Percentiles rank a stretch among this genome's conserved stretches.
These are phyloP conservation scores for Colletotrichum spaethianum DNA, from an alignment of 2,329 filamentous ascomycete genomes.

Conservation along the genomic window DNA sequence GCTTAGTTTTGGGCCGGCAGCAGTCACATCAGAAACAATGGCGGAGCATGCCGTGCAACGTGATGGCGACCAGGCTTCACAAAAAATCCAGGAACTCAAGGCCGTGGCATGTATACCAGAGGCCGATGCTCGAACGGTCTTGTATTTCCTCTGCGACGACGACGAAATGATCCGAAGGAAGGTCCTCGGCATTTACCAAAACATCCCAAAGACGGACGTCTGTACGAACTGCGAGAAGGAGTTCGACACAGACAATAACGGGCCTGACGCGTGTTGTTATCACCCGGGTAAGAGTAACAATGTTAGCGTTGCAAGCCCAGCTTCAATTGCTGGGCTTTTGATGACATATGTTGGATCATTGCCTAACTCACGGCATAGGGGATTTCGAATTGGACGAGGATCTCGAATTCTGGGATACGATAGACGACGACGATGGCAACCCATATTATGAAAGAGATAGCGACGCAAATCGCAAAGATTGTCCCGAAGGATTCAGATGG, in stretches of 20 bases:
- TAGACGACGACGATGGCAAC: not conserved
- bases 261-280: not conserved
- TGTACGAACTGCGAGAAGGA: not conserved
- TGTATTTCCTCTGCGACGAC: not conserved
- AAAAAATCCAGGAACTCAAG: not conserved
- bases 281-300: not conserved
- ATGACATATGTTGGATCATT: not conserved
- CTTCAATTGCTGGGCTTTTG: too few species aligned
- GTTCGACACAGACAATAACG: not conserved
- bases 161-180: not conserved
- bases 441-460: not conserved
- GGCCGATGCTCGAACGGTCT: constrained; percentile 10
- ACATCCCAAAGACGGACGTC: not conserved
- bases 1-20: not conserved
- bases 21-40: not conserved
- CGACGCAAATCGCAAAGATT: not conserved
- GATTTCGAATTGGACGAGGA: not conserved
- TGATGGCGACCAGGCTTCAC: not conserved
- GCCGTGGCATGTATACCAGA: constrained; percentile 13
- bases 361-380: not conserved
- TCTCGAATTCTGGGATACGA: not conserved
- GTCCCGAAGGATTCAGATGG: constrained; percentile 24
- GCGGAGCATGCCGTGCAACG: not conserved
- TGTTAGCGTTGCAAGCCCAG: too few species aligned
- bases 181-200: not conserved